Evolutionary conservation across 768 basidiomycete species (phyloP), one percentile per base, ranked within the genome.

Genomic region (Amylocystis lapponica): DNA sequence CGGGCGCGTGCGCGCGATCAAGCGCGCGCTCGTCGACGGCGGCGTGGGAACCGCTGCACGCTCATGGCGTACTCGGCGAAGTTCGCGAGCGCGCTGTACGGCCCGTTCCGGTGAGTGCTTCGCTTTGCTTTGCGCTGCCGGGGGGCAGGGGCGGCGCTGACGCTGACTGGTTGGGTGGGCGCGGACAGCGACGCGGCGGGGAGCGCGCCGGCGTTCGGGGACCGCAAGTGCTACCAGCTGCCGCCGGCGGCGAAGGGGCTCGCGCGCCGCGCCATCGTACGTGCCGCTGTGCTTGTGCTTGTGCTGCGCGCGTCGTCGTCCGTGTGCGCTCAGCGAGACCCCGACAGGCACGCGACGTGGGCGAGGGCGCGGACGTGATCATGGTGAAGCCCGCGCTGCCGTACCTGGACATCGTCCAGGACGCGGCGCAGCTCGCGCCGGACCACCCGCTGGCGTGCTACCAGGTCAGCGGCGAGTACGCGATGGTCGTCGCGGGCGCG

Each of bases 381-480:
- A 98, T 99, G 94, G 92, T 99, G 60, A 99, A 99, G 61, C 96
- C 96, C 16, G 77, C 92, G 0, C 65, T 98, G 47, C 94, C 96
- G 0, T 98, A 98, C 67, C 87, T 98, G 39, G 96, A 99, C 66
- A 84, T 98, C 65, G 86, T 99, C 52, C 76, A 86, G 25, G 91
- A 96, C 57, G 91, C 90, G 13, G 78, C 83, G 3, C 66, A 81
- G 52, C 74, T 96, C 32, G 83, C 88, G 5, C 79, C 79, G 0
- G 82, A 95, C 58, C 85, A 89, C 55, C 95, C 95, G 2, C 72
- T 96, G n/a, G 96, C 96, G 1, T 91, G 88, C 56, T 99, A 98
- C 64, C 89, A 94, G 66, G 96, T 99, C 38, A 93, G 90, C 43
- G 96, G 96, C 3, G 96, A 98, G 64, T 98, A 87, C 52, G 92